Conservation (phyloP, 345 rosid species). For the Rhodomyrtus tomentosa region DNA sequence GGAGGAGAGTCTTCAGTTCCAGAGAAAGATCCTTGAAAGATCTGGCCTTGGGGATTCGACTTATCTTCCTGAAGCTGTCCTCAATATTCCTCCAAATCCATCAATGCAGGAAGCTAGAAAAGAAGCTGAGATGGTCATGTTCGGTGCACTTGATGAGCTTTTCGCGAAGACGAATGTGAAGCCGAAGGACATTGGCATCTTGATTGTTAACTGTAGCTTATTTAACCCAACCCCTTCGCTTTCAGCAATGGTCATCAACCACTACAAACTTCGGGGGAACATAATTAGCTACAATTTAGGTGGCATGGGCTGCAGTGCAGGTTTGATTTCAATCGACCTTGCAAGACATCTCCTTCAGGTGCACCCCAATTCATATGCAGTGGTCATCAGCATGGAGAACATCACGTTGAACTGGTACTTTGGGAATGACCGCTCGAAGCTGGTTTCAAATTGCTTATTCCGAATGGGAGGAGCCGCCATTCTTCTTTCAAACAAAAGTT, state of each 20-base stretch:
- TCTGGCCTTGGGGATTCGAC: constrained; percentile 22
- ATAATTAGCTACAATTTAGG: constrained; percentile 6
- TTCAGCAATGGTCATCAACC: constrained; percentile 5
- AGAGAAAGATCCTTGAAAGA: constrained; percentile 17
- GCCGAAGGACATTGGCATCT: constrained; percentile 7
- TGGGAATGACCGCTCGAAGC: constrained; percentile 8
- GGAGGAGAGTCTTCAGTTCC: constrained; percentile 14
- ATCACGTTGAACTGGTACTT: constrained; percentile 9
- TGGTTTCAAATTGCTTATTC: constrained; percentile 4
- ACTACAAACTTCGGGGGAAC: constrained; percentile 6
- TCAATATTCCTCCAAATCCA: constrained; percentile 14
- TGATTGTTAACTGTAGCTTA: constrained; percentile 5
- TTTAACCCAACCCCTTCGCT: constrained; percentile 5
- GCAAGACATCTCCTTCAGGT: constrained; percentile 8
- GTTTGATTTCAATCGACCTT: constrained; percentile 6
- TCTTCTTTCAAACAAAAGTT: constrained; percentile 9
- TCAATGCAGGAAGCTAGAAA: constrained; percentile 22
- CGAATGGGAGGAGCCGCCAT: constrained; percentile 7
- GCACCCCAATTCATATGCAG: constrained; percentile 4
- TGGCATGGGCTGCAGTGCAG: constrained; percentile 11
- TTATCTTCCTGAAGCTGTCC: constrained; percentile 20
- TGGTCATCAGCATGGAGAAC: constrained; percentile 10
- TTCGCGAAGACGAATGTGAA: not conserved
- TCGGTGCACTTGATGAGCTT: constrained; percentile 5
- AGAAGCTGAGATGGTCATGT: constrained; percentile 10